phyloP scores from a whole-genome alignment of 2,329 filamentous ascomycete species.

The Botryotinia globosa region DNA sequence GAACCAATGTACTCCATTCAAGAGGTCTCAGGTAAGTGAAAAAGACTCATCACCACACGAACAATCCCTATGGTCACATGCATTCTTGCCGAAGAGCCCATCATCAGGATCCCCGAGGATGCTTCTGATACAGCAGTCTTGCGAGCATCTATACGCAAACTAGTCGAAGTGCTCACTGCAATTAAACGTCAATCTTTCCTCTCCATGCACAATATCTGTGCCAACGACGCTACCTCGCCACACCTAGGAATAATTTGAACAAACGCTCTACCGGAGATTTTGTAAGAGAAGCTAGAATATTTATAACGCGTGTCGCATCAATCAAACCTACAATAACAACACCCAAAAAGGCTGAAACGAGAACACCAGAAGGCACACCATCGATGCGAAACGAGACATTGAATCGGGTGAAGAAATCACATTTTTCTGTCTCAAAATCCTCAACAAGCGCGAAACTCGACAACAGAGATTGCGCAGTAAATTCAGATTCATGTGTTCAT shows the following conservation, averaged over 20 bases:
- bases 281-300: background rate
- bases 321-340: background rate
- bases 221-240: background rate
- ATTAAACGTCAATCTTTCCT: background rate
- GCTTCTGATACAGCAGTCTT: background rate
- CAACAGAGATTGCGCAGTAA: background rate
- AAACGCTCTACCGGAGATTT: background rate
- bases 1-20: background rate
- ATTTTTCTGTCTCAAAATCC: background rate
- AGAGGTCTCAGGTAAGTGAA: background rate
- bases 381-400: background rate
- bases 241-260: background rate
- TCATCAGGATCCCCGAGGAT: background rate
- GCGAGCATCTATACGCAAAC: background rate
- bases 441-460: background rate
- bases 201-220: background rate
- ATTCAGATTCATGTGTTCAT: background rate
- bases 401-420: background rate
- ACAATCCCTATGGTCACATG: background rate
- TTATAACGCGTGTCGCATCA: background rate
- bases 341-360: background rate
- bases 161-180: background rate
- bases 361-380: background rate
- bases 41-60: background rate
- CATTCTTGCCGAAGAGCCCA: background rate